A percentile compares a stretch with the other conserved stretches of the same genome.
phyloP scores from a whole-genome alignment of 352 stramenopile genomes.

The Phytophthora litchii region DNA sequence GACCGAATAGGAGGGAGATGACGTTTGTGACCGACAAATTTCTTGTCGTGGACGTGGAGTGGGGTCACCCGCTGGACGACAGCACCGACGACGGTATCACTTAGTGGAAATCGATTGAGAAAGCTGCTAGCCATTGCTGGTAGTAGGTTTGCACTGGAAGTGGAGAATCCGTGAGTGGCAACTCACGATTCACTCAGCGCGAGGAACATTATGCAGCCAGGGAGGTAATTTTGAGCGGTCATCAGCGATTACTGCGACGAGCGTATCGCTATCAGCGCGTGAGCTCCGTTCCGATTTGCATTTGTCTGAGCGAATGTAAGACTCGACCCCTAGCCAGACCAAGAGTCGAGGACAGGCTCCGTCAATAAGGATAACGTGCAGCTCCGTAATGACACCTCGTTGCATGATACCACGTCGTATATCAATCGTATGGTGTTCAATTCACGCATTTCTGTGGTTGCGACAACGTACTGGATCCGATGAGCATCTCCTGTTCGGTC shows the following conservation, averaged over 20 bases:
- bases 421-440: no score
- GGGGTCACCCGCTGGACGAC: slow-evolving; percentile 6
- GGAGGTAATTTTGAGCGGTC: slow-evolving; percentile 4
- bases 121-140: slow-evolving; percentile 13
- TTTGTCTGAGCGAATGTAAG: no score
- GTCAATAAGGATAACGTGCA: slow-evolving; percentile 17
- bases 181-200: slow-evolving; percentile 7
- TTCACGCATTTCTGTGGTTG: no score
- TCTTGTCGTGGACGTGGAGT: slow-evolving; percentile 1
- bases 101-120: slow-evolving; percentile 8
- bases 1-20: neutral
- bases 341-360: neutral
- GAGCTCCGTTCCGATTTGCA: no score
- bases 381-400: no score
- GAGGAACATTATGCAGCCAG: neutral
- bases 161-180: slow-evolving; percentile 10
- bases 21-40: slow-evolving; percentile 1
- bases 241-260: slow-evolving; percentile 18
- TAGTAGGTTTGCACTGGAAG: neutral
- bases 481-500: neutral
- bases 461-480: no score
- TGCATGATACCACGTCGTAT: no score
- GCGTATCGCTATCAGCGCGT: no score
- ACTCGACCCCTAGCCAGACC: no score
- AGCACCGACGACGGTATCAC: slow-evolving; percentile 3